Base-by-base conservation (phyloP, 805 yeast species). In the Nakazawaea populi region DNA sequence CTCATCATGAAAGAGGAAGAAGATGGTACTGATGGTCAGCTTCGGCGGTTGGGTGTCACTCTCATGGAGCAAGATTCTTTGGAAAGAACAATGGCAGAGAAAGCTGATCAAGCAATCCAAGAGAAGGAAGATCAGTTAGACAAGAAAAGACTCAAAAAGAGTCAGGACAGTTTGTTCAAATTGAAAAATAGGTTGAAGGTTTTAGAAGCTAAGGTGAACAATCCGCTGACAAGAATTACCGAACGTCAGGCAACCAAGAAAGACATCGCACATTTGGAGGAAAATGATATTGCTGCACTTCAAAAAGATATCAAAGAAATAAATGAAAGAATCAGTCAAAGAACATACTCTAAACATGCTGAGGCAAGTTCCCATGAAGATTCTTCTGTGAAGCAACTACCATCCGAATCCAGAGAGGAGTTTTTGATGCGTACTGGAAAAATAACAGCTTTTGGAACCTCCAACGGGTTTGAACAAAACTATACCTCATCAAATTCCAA, bases 391-490 rank as follows among this genome's bases (percentile, higher is more conserved):
- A 77, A 69, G 3, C 71, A 74, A 55, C 71, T 77, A 6, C 81
- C 86, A 0, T 87, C 79, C n/a, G 98, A 94, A 60, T 68, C 89
- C 0, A 87, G 86, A 60, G 80, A 80, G 51, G 97, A 91, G 47
- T 91, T 67, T 60, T 72, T 94, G 54, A 79, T 94, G 0, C 75
- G 99, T 56, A 91, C 92, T 0, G 99, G 99, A 31, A 83, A 89
- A 63, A 80, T 90, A 51, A 94, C 99, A 0, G 98, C 98, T 0
- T 94, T 94, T 71, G 96, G 97, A 9, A 79, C 80, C 32, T 68
- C 79, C 24, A 73, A 75, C 40, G 83, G 80, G 1, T 86, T 89
- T 57, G 74, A 70, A 14, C 74, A 73, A 39, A n/a, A 69, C 2
- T 70, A 63, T 12, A 12, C 32, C 28, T 7, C 31, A 14, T 10